Evolutionary conservation across 495 filamentous ascomycete species (phyloP).

Genomic region (Achaetomiella virescens): DNA sequence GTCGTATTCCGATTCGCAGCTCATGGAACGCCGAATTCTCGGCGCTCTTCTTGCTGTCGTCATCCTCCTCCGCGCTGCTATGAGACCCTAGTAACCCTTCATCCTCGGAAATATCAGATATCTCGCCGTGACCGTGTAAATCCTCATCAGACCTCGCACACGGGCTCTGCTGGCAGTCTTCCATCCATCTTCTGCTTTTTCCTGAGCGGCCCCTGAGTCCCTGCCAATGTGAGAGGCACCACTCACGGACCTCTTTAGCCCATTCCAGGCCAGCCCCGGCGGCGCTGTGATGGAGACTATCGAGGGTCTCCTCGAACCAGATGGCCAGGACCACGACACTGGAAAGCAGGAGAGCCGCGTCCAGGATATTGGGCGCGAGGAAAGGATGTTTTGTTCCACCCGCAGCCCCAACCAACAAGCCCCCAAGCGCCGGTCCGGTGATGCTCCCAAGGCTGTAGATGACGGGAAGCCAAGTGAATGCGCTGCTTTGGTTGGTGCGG

Average conservation of each 20-base stretch:
- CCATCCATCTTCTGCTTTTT: neutral
- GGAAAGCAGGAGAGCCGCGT: slow-evolving; percentile 60
- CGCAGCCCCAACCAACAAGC: slow-evolving; percentile 59
- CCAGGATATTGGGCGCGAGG: slow-evolving; percentile 73
- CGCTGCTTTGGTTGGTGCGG: slow-evolving; percentile 82
- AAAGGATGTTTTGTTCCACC: slow-evolving; percentile 64
- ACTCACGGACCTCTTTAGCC: neutral
- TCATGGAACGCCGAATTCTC: slow-evolving; percentile 39
- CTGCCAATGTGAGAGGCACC: neutral
- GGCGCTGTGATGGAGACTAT: neutral
- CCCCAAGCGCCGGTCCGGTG: slow-evolving; percentile 86
- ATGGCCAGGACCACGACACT: slow-evolving; percentile 67
- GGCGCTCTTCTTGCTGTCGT: slow-evolving; percentile 26
- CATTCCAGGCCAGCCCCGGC: neutral
- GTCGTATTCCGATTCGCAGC: slow-evolving; percentile 75
- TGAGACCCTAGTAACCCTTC: slow-evolving; percentile 24
- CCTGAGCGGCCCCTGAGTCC: neutral
- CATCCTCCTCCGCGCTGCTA: slow-evolving; percentile 22
- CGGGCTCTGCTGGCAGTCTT: neutral
- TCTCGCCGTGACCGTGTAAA: neutral
- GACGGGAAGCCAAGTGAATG: slow-evolving; percentile 87
- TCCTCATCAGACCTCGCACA: neutral
- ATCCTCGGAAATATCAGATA: slow-evolving; percentile 14
- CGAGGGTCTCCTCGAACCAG: slow-evolving; percentile 81
- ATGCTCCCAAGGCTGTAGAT: slow-evolving; percentile 91